Evolutionary conservation across 1,139 yeast genomes (phyloP), one percentile per base, ranked within the genome.

Genomic region (Wickerhamiella infanticola): DNA sequence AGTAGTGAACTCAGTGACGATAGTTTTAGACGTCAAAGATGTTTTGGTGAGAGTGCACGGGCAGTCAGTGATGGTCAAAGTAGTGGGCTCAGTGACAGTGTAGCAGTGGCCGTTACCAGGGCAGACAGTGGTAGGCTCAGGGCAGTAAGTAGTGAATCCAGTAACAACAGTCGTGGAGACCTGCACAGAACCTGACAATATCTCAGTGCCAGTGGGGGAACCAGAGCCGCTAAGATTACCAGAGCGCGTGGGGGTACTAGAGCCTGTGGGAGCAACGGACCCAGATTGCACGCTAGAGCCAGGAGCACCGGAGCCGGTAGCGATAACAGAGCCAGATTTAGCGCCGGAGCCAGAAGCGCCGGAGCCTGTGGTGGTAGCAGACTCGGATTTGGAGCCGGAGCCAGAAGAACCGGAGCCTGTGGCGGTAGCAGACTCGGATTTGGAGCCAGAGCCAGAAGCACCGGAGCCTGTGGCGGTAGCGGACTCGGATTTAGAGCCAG

Each of bases 81-180:
- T 18, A 18, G 18, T 18, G 18, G 18, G 18, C 2, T 18, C 18
- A 18, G 18, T 18, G 18, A 18, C 18, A 18, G 18, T 18, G 18
- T 18, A 18, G 18, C 18, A 18, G 18, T 2, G 18, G 18, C 18
- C 18, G 18, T 18, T 18, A 18, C 18, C 18, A 18, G 18, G 18
- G 18, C 18, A 18, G 18, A 18, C 18, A 18, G 18, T 18, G 18
- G 18, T 18, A 18, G 18, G 18, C 47, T 53, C 56, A 43, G 70
- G 68, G 63, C 71, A 67, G 66, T 61, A 65, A 52, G 70, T 67
- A 56, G 67, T 63, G 61, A 57, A 62, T 45, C 59, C 56, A 36
- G 67, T 63, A 24, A 60, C 64, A 42, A 57, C 56, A 48, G 62
- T 57, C 41, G 56, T 50, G 50, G 65, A 63, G 47, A 50, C 37